These are phyloP conservation scores for Darksidea phi DNA, from an alignment of 495 filamentous ascomycete species.

Conservation along the genomic window DNA sequence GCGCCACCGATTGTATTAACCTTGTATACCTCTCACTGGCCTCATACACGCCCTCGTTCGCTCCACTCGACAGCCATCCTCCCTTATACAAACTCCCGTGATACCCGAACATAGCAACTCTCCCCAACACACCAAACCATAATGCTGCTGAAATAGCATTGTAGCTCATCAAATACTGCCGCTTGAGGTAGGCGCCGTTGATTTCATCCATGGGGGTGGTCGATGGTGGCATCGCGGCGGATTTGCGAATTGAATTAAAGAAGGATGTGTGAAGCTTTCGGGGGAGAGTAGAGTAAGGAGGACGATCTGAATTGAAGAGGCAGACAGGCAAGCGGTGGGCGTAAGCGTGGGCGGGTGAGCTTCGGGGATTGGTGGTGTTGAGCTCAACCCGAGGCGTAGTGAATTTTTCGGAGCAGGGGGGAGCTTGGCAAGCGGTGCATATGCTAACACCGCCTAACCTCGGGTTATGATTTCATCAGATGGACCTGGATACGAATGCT, in stretches of 20 bases:
- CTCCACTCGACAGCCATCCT: no score
- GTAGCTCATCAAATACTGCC: conserved; percentile 73
- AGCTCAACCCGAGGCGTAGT: no score
- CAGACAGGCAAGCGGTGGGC: no score
- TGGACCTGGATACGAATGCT: no score
- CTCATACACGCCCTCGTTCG: conserved; percentile 40
- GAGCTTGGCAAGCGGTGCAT: neutral
- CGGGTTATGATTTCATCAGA: no score
- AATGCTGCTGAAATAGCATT: conserved; percentile 71
- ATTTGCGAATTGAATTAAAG: neutral
- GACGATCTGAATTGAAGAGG: neutral
- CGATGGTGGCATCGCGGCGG: conserved; percentile 8
- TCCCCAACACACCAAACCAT: conserved; percentile 71
- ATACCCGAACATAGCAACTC: conserved; percentile 51
- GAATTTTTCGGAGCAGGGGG: no score
- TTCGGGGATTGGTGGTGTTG: no score
- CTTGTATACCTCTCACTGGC: conserved; percentile 63
- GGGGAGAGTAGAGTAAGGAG: neutral
- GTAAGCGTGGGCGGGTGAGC: no score
- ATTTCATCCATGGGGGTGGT: neutral
- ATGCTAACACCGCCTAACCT: no score
- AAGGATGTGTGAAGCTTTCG: neutral
- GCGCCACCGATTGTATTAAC: conserved; percentile 77
- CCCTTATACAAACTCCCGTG: neutral
- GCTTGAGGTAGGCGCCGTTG: conserved; percentile 12